These are phyloP conservation scores for Chaetomidium leptoderma DNA, from an alignment of 495 filamentous ascomycete species.

Conservation along the genomic window DNA sequence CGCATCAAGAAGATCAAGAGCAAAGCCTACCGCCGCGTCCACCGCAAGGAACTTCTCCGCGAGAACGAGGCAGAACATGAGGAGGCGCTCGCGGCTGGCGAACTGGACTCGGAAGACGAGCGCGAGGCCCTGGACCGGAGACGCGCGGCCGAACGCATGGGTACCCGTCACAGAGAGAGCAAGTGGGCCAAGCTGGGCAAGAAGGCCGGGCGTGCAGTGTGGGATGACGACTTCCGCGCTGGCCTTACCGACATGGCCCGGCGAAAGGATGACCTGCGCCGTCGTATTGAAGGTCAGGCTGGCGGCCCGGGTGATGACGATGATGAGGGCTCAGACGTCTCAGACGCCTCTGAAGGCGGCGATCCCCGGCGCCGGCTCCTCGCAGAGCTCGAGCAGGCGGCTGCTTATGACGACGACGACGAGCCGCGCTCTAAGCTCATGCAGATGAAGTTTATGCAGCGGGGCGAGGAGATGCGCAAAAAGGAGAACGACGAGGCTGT, in stretches of 20 bases:
- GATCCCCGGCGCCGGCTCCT: conserved; percentile 56
- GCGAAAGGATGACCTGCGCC: conserved; percentile 78
- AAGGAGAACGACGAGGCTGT: conserved; percentile 76
- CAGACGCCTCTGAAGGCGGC: conserved; percentile 49
- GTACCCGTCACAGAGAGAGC: conserved; percentile 80
- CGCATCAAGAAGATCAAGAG: conserved; percentile 98
- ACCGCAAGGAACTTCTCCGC: conserved; percentile 77
- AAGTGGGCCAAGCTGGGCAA: conserved; percentile 92
- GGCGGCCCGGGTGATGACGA: conserved; percentile 53
- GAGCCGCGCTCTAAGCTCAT: conserved; percentile 50
- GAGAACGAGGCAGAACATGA: conserved; percentile 67
- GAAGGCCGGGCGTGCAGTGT: conserved; percentile 67
- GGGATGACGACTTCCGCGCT: conserved; percentile 77
- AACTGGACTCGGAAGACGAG: conserved; percentile 66
- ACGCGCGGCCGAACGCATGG: conserved; percentile 84
- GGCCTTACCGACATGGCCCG: conserved; percentile 78
- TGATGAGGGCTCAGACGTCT: conserved; percentile 49
- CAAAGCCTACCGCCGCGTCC: conserved; percentile 85
- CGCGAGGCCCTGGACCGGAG: conserved; percentile 71
- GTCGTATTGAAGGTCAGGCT: conserved; percentile 75
- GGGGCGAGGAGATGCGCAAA: conserved; percentile 71
- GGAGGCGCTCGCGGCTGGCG: conserved; percentile 61
- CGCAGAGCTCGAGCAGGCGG: conserved; percentile 51
- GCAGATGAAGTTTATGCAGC: conserved; percentile 88
- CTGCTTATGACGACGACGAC: conserved; percentile 33